A percentile compares a stretch with the other conserved stretches of the same genome.
phyloP scores from a whole-genome alignment of 1,139 yeast genomes.

The Hyphopichia khmerensis region DNA sequence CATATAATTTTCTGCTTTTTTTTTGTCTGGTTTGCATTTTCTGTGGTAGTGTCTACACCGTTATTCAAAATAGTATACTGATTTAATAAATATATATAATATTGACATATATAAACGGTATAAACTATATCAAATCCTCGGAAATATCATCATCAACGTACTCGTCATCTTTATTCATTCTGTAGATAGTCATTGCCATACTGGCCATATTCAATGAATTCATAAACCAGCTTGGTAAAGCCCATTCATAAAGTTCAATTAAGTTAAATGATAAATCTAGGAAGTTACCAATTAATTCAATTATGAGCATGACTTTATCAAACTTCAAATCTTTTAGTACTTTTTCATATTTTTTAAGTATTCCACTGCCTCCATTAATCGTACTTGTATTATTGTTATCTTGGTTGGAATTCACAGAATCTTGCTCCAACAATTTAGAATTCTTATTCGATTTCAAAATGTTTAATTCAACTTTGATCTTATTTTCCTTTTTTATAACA shows the following conservation, averaged over 20 bases:
- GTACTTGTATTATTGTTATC: neutral
- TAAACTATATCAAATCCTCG: constrained; percentile 41
- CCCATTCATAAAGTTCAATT: constrained; percentile 38
- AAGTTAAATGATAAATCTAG: constrained; percentile 43
- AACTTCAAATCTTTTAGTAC: constrained; percentile 44
- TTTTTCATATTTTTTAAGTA: constrained; percentile 39
- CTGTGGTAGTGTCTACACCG: neutral
- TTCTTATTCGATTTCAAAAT: constrained; percentile 27
- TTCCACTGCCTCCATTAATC: constrained; percentile 4
- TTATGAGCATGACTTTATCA: constrained; percentile 43
- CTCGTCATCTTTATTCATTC: constrained; percentile 54
- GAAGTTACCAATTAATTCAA: constrained; percentile 46
- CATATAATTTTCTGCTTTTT: neutral
- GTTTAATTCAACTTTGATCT: constrained; percentile 37
- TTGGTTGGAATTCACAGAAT: constrained; percentile 1
- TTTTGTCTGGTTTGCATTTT: no score
- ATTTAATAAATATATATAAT: neutral
- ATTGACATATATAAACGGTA: no score
- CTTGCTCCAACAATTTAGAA: constrained; percentile 23
- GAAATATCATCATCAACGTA: constrained; percentile 47
- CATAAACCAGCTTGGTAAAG: constrained; percentile 48
- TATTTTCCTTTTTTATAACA: constrained; percentile 38
- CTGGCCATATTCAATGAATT: constrained; percentile 41
- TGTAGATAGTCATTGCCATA: constrained; percentile 50
- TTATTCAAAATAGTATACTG: neutral